Evolutionary conservation across 2,329 filamentous ascomycete species (phyloP), one percentile per base, ranked within the genome.

Genomic region (Fusarium subtropicale): DNA sequence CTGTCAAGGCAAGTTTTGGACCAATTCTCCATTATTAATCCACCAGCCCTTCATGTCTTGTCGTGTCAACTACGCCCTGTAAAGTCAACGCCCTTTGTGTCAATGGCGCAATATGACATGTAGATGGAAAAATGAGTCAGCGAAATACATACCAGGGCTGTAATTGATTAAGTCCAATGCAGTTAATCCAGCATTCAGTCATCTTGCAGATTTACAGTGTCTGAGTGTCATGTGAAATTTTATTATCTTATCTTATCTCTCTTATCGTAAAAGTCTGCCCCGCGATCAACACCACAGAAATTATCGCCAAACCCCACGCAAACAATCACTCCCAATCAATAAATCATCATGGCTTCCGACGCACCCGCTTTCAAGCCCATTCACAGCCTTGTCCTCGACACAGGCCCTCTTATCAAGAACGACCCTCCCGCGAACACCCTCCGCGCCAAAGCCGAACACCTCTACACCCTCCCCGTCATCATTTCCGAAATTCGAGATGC

Each of bases 351-450:
- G 74, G 72, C 72, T 59, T 55, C 69, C 20, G 63, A 63, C 55
- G 62, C 67, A 42, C 51, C 70, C 18, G 44, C 71, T 31, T 57
- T 64, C 39, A 97, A 94, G 77, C 86, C 90, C 1, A 89, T 97
- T 51, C 90, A 97, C 81, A 91, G 91, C 56, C 88, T 98, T 53
- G 87, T 98, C 30, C 86, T 99, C 71, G 96, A 99, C 77, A 92
- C 96, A 5, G 95, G 94, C 28, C 94, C 95, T 10, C 89, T 99
- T 64, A 94, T 99, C 79, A 95, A 95, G 78, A 97, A 97, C 81
- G 91, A 96, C 69, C 93, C 95, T 15, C 85, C 92, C 13, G 88
- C 96, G 26, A 97, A 93, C 46, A 93, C 92, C 0, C 88, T 99
- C 13, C 84, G 97, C 53, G 86, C 88, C 38, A 90, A 93, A 77